These are phyloP conservation scores for Calonectria hongkongensis DNA, from an alignment of 2,329 filamentous ascomycete species.

Conservation along the genomic window DNA sequence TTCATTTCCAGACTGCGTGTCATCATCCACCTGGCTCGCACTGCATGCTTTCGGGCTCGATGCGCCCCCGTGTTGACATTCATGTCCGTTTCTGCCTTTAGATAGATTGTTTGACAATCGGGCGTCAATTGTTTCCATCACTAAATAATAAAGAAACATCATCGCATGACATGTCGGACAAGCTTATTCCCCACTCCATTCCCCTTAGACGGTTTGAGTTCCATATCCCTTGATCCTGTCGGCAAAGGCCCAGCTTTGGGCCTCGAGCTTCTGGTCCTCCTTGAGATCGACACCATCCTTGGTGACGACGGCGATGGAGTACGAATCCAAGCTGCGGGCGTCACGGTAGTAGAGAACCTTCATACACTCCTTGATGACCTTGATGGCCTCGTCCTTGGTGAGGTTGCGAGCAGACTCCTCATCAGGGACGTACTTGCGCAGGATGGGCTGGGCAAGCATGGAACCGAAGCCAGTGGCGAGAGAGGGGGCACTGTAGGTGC, in stretches of 20 bases:
- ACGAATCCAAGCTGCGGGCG: constrained; percentile 91
- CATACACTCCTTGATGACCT: constrained; percentile 93
- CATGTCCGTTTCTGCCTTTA: constrained; percentile 30
- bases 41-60: constrained; percentile 31
- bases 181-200: constrained; percentile 19
- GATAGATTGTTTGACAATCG: constrained; percentile 36
- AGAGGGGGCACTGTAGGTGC: constrained; percentile 90
- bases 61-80: constrained; percentile 17
- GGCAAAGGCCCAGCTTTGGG: constrained; percentile 98
- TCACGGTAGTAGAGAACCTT: constrained; percentile 99
- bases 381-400: constrained; percentile 85
- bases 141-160: constrained; percentile 28
- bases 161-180: constrained; percentile 26
- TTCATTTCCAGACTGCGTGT: not conserved
- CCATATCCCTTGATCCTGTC: constrained; percentile 96
- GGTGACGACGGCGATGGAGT: constrained; percentile 92
- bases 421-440: constrained; percentile 89
- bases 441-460: constrained; percentile 93
- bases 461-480: constrained; percentile 95
- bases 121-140: constrained; percentile 40
- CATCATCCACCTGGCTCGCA: constrained; percentile 31
- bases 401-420: constrained; percentile 85
- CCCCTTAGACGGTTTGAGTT: constrained; percentile 80
- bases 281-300: constrained; percentile 91
- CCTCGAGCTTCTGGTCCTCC: constrained; percentile 90